Evolutionary conservation across 176 grass and related monocot genomes (phyloP).

Genomic region (Triticum monococcum): DNA sequence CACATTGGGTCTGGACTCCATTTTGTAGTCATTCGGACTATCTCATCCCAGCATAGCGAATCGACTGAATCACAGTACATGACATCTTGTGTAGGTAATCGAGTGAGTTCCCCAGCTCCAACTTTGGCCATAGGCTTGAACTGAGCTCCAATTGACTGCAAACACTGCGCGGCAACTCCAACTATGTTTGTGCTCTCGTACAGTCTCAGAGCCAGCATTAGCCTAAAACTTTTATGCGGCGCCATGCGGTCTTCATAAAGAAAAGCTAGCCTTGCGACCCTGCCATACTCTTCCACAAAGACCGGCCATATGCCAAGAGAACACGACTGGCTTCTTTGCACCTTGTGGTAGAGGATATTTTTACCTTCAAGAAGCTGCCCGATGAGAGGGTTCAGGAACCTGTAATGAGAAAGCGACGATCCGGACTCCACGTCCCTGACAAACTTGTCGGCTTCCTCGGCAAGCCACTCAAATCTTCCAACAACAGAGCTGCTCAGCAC

Average conservation of each 20-base stretch:
- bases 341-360: not conserved
- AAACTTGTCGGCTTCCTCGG: not conserved
- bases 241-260: not conserved
- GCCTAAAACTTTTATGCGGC: not conserved
- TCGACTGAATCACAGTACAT: too few relatives aligned
- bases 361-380: not conserved
- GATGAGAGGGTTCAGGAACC: not conserved
- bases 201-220: not conserved
- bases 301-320: not conserved
- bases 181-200: not conserved
- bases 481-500: not conserved
- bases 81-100: too few relatives aligned
- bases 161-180: not conserved
- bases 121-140: not conserved
- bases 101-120: too few relatives aligned
- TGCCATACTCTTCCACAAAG: not conserved
- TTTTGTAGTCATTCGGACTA: too few relatives aligned
- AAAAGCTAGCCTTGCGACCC: rapidly evolving
- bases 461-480: not conserved
- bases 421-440: not conserved
- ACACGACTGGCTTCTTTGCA: too few relatives aligned
- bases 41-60: too few relatives aligned
- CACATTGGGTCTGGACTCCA: too few relatives aligned
- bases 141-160: not conserved
- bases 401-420: not conserved